Evolutionary conservation across 1,284 basidiomycete genomes (phyloP).

Genomic region (Veloporphyrellus conicus): DNA sequence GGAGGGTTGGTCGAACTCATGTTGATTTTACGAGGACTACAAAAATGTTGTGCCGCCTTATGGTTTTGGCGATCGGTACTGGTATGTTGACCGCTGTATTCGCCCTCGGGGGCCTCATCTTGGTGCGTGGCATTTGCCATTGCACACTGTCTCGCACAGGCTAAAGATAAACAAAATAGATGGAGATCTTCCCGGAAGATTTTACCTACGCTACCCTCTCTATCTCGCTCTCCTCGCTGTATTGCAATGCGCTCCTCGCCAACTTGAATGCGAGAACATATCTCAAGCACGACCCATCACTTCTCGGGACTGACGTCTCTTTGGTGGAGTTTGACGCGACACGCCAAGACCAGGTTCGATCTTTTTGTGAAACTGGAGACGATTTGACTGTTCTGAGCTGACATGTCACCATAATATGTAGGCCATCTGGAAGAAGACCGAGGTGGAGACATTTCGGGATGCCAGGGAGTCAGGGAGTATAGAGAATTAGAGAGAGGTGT

Average conservation of each 20-base stretch:
- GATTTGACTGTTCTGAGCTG: too few species aligned
- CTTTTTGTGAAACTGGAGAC: too few species aligned
- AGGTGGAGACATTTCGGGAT: too few species aligned
- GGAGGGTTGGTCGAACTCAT: too few species aligned
- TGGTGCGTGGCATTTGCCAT: slow-evolving; percentile 3
- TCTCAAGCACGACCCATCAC: too few species aligned
- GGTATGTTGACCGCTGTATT: slow-evolving; percentile 9
- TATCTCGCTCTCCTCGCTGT: slow-evolving; percentile 2
- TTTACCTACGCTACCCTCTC: background rate
- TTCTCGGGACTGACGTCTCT: too few species aligned
- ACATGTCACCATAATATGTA: too few species aligned
- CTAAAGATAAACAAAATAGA: background rate
- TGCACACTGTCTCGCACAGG: background rate
- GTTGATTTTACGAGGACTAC: background rate
- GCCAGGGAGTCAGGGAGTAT: too few species aligned
- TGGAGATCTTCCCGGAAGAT: background rate
- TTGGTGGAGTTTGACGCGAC: too few species aligned
- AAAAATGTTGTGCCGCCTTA: slow-evolving; percentile 1
- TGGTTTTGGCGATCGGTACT: slow-evolving; percentile 3
- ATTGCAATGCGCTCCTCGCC: slow-evolving; percentile 8
- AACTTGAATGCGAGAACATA: slow-evolving; percentile 8
- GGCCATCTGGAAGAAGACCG: too few species aligned
- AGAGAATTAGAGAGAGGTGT: too few species aligned
- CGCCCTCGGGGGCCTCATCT: background rate
- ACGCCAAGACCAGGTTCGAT: too few species aligned